These are phyloP conservation scores for Yamadazyma conglobata DNA, from an alignment of 1,139 yeast species.

Conservation along the genomic window DNA sequence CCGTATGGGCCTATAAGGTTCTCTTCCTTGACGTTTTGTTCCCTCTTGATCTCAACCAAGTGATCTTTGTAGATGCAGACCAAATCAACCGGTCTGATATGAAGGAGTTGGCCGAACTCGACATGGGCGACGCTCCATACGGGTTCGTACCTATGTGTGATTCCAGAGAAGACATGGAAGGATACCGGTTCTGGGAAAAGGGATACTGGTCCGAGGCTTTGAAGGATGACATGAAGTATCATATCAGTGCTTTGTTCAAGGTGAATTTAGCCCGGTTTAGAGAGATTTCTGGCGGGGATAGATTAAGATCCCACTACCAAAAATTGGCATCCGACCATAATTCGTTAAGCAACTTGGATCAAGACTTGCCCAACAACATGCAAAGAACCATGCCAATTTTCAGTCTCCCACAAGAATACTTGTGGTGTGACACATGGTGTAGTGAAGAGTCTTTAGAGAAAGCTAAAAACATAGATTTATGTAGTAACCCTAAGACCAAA, in stretches of 20 bases:
- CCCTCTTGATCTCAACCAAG: constrained; percentile 70
- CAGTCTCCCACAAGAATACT: constrained; percentile 79
- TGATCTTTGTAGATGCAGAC: constrained; percentile 85
- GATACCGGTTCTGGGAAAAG: constrained; percentile 85
- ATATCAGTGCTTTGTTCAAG: constrained; percentile 81
- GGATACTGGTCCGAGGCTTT: constrained; percentile 83
- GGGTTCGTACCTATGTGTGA: constrained; percentile 91
- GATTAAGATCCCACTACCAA: constrained; percentile 83
- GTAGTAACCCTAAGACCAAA: constrained; percentile 77
- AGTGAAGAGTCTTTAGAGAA: constrained; percentile 53
- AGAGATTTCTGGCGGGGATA: constrained; percentile 68
- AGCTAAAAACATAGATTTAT: constrained; percentile 79
- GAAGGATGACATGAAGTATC: constrained; percentile 60
- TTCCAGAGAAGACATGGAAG: constrained; percentile 75
- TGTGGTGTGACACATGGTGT: constrained; percentile 96
- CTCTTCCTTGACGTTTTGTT: constrained; percentile 82
- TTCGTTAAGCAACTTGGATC: constrained; percentile 82
- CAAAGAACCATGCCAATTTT: constrained; percentile 65
- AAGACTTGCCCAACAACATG: constrained; percentile 84
- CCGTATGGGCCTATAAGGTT: constrained; percentile 86
- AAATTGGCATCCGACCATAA: constrained; percentile 71
- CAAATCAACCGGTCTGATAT: constrained; percentile 74
- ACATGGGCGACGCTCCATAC: constrained; percentile 74
- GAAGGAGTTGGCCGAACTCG: constrained; percentile 60
- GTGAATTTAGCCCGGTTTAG: constrained; percentile 72